Conservation (phyloP, 345 rosid genomes). For the Physaria fendleri region DNA sequence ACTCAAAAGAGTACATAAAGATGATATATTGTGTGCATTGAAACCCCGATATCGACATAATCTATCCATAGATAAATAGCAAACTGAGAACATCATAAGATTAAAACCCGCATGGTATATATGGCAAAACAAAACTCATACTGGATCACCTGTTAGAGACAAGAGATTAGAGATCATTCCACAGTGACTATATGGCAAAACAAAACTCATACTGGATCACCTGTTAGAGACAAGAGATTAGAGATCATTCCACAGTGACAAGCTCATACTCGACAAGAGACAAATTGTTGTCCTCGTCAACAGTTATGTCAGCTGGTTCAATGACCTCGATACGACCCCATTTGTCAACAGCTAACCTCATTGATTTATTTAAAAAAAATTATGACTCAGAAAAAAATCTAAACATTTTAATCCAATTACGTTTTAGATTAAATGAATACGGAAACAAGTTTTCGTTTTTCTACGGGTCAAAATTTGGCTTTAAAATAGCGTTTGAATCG, state of each 20-base stretch:
- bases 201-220: conserved; percentile 7
- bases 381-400: too few relatives aligned
- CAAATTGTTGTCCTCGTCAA: conserved; percentile 42
- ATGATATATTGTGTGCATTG: too few relatives aligned
- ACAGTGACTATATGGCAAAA: conserved; percentile 31
- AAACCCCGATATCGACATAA: not conserved
- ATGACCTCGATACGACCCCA: conserved; percentile 47
- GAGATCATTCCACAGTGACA: conserved; percentile 42
- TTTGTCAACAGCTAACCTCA: conserved; percentile 54
- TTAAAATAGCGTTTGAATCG: too few relatives aligned
- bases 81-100: conserved; percentile 17
- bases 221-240: not conserved
- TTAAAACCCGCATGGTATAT: not conserved
- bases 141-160: conserved; percentile 5
- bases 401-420: too few relatives aligned
- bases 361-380: too few relatives aligned
- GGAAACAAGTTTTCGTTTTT: too few relatives aligned
- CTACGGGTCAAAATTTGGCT: too few relatives aligned
- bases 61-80: not conserved
- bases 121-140: conserved; percentile 12
- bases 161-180: conserved; percentile 28
- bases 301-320: conserved; percentile 32
- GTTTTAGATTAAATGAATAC: too few relatives aligned
- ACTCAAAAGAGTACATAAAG: conserved; percentile 3
- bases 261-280: conserved; percentile 51